Evolutionary conservation across 176 grass and related monocot genomes (phyloP).

Genomic region (maize (Zea mays)): DNA sequence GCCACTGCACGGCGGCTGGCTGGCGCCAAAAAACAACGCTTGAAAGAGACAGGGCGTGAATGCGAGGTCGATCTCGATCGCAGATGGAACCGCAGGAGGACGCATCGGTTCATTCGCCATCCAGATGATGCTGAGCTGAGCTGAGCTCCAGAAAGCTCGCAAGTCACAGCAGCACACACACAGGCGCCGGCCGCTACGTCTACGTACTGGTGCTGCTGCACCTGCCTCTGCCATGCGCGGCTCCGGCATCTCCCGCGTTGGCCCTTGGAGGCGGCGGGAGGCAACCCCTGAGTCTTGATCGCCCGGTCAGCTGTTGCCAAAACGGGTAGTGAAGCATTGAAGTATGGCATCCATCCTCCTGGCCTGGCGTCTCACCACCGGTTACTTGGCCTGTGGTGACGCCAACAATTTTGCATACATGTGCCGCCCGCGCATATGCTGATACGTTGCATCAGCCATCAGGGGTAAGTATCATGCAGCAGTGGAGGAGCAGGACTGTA

Average conservation of each 20-base stretch:
- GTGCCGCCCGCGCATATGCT: too few relatives aligned
- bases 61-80: background rate
- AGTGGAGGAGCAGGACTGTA: too few relatives aligned
- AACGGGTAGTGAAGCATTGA: background rate
- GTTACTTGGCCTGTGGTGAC: slow-evolving; percentile 56
- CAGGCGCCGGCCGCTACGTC: background rate
- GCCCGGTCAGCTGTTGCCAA: slow-evolving; percentile 12
- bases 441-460: too few relatives aligned
- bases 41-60: background rate
- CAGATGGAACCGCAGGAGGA: background rate
- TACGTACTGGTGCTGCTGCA: background rate
- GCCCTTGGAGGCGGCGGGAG: slow-evolving; percentile 49
- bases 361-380: slow-evolving; percentile 28
- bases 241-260: background rate
- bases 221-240: background rate
- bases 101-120: slow-evolving; percentile 5
- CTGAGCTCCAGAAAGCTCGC: slow-evolving; percentile 35
- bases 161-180: background rate
- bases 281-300: slow-evolving; percentile 7
- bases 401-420: background rate
- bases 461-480: too few relatives aligned
- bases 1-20: slow-evolving; percentile 2
- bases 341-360: slow-evolving; percentile 4
- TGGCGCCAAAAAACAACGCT: slow-evolving; percentile 31
- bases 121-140: slow-evolving; percentile 41